Conservation (phyloP, 2,329 filamentous ascomycete genomes). For the Fusarium graminum region DNA sequence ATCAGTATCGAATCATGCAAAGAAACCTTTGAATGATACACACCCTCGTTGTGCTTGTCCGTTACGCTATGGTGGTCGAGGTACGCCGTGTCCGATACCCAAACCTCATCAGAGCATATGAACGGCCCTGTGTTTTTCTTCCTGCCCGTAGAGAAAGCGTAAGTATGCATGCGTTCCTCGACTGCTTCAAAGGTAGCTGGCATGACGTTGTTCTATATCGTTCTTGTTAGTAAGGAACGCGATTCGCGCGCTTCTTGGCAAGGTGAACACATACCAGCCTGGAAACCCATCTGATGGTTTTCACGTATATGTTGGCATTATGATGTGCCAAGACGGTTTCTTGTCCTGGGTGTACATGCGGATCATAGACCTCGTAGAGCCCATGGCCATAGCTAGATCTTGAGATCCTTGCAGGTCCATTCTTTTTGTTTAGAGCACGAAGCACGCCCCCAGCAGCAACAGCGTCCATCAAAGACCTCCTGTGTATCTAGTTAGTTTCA, state of each 20-base stretch:
- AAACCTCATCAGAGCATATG: neutral
- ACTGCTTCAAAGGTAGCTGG: neutral
- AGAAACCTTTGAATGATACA: neutral
- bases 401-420: neutral
- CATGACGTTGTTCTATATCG: neutral
- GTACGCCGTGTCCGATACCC: neutral
- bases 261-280: neutral
- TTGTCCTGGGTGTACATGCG: neutral
- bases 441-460: conserved; percentile 12
- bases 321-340: accelerated
- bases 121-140: neutral
- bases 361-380: neutral
- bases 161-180: neutral
- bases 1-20: too few species aligned
- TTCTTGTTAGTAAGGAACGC: neutral
- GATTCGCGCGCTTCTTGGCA: neutral
- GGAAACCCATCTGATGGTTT: neutral
- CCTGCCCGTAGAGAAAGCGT: neutral
- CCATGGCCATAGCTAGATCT: conserved; percentile 1
- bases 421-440: conserved; percentile 2
- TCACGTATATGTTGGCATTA: neutral
- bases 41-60: neutral
- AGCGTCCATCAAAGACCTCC: neutral
- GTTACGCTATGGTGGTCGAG: neutral
- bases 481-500: neutral